These are phyloP conservation scores for Globisporangium nagaii DNA, from an alignment of 352 stramenopile species.

Conservation along the genomic window DNA sequence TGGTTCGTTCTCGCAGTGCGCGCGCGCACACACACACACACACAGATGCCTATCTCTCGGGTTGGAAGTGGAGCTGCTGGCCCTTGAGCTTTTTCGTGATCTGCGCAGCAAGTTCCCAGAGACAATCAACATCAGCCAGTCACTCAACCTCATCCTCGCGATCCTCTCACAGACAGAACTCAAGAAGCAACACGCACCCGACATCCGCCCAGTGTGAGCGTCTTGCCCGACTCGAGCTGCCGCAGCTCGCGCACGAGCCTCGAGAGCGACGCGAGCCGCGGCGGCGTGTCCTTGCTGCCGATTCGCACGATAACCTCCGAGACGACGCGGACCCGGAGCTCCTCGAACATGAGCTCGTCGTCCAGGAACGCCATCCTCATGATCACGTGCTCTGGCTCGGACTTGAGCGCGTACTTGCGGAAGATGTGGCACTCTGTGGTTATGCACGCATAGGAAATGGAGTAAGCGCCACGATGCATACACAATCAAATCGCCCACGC, in stretches of 20 bases:
- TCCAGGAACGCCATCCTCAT: constrained; percentile 33
- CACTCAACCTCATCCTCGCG: too few relatives aligned
- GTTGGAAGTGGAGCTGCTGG: constrained; percentile 24
- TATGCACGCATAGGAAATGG: too few relatives aligned
- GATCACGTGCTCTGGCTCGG: constrained; percentile 22
- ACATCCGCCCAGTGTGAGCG: constrained; percentile 62
- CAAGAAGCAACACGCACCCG: too few relatives aligned
- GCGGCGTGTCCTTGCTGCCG: constrained; percentile 51
- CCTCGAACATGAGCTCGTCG: constrained; percentile 57
- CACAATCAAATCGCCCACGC: neutral
- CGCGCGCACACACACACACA: too few relatives aligned
- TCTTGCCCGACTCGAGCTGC: constrained; percentile 52
- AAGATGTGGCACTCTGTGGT: constrained; percentile 52
- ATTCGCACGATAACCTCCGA: constrained; percentile 45
- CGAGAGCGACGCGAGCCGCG: constrained; percentile 47
- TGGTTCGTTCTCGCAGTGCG: too few relatives aligned
- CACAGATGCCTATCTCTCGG: constrained; percentile 27
- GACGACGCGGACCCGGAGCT: constrained; percentile 58
- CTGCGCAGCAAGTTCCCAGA: too few relatives aligned
- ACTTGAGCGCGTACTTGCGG: constrained; percentile 31
- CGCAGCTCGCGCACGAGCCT: constrained; percentile 40
- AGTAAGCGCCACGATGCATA: neutral
- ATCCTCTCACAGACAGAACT: too few relatives aligned
- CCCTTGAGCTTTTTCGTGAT: constrained; percentile 35
- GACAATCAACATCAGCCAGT: neutral